These are phyloP conservation scores for Cytauxzoon felis DNA, from an alignment of 169 alveolate species.

Conservation along the genomic window DNA sequence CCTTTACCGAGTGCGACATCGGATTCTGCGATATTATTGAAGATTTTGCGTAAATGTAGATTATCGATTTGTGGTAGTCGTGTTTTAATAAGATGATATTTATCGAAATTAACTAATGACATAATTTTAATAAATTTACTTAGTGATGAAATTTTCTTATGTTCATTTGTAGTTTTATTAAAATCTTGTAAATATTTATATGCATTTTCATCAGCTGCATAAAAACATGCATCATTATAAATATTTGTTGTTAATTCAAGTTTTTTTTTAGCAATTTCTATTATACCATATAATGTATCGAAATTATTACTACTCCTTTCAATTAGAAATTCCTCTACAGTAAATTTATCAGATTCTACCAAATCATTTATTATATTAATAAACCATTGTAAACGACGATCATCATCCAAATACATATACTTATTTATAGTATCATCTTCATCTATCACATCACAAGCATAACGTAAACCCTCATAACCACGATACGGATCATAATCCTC, in stretches of 20 bases:
- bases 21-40: neutral
- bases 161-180: neutral
- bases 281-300: neutral
- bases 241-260: neutral
- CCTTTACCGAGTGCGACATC: neutral
- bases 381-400: constrained; percentile 42
- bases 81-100: neutral
- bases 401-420: constrained; percentile 26
- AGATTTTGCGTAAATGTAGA: neutral
- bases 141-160: neutral
- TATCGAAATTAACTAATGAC: neutral
- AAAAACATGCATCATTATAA: neutral
- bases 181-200: neutral
- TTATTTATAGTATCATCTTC: constrained; percentile 10
- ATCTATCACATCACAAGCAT: neutral
- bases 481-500: constrained; percentile 32
- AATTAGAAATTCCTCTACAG: neutral
- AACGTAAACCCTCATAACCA: constrained; percentile 27
- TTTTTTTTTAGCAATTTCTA: neutral
- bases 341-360: no score
- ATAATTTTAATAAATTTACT: neutral
- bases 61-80: neutral
- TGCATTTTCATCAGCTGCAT: neutral
- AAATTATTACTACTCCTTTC: neutral
- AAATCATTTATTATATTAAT: constrained; percentile 31